These are phyloP conservation scores for Diplodia intermedia DNA, from an alignment of 2,329 filamentous ascomycete genomes.

Conservation along the genomic window DNA sequence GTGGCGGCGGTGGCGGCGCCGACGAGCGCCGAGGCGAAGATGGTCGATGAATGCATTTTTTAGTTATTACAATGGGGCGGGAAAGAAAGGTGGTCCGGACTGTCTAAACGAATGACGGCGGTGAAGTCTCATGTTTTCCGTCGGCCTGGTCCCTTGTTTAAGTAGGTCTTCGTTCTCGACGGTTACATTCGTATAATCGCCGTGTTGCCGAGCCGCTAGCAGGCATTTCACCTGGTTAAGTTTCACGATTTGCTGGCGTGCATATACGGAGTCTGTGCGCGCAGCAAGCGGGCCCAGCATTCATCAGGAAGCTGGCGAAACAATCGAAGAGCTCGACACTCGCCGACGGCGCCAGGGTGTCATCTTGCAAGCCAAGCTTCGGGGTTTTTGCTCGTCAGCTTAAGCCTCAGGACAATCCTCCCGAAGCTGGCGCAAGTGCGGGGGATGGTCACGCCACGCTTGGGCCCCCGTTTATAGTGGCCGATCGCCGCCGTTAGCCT, in stretches of 20 bases:
- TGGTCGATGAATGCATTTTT: slow-evolving; percentile 7
- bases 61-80: neutral
- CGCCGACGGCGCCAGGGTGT: neutral
- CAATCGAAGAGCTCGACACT: neutral
- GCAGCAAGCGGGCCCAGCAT: neutral
- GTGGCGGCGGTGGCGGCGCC: slow-evolving; percentile 6
- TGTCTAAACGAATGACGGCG: slow-evolving; percentile 3
- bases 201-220: slow-evolving; percentile 10
- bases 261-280: slow-evolving; percentile 24
- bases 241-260: slow-evolving; percentile 1
- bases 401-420: neutral
- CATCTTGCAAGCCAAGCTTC: neutral
- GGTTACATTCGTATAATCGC: slow-evolving; percentile 22
- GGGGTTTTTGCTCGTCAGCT: neutral
- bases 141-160: neutral
- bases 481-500: neutral
- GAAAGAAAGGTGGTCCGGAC: neutral
- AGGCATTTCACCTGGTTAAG: slow-evolving; percentile 14
- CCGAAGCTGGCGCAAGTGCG: neutral
- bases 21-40: slow-evolving; percentile 4
- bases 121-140: neutral
- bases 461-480: neutral
- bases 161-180: neutral
- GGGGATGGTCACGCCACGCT: slow-evolving; percentile 12
- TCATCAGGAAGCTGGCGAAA: neutral